Percentiles rank a stretch among this genome's conserved stretches.
phyloP scores from a whole-genome alignment of 345 rosid genomes.

The Melaleuca alternifolia region DNA sequence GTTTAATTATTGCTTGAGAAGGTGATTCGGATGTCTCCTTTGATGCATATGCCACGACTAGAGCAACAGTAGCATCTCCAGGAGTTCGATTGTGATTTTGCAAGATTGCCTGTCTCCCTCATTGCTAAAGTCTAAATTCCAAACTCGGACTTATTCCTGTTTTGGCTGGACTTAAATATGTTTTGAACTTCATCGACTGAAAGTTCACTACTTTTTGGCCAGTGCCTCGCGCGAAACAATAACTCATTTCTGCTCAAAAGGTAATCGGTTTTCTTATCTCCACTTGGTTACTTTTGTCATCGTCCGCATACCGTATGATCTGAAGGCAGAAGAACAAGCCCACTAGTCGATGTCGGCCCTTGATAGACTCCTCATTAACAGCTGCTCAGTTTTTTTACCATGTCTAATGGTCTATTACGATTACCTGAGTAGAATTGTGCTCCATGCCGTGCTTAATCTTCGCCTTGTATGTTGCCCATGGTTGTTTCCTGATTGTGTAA shows the following conservation, averaged over 20 bases:
- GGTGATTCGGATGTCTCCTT: no score
- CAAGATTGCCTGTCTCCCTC: not conserved
- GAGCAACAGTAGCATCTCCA: no score
- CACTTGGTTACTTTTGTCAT: not conserved
- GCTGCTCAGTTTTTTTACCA: not conserved
- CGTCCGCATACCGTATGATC: not conserved
- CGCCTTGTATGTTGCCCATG: not conserved
- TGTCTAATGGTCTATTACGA: not conserved
- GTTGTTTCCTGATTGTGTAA: not conserved
- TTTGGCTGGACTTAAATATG: no score
- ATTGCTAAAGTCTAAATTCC: no score
- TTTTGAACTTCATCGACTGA: no score
- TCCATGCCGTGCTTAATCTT: not conserved
- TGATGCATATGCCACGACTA: not conserved
- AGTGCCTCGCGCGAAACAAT: no score
- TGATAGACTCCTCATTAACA: no score
- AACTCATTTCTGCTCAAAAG: no score
- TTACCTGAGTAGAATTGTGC: not conserved
- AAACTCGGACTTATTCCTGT: no score
- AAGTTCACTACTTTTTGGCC: no score
- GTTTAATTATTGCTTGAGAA: no score
- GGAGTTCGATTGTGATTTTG: not conserved
- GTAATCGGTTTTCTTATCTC: not conserved
- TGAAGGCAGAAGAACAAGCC: not conserved
- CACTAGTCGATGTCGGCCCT: no score